Evolutionary conservation across 768 basidiomycete species (phyloP).

Genomic region (Mrakia blollopis): DNA sequence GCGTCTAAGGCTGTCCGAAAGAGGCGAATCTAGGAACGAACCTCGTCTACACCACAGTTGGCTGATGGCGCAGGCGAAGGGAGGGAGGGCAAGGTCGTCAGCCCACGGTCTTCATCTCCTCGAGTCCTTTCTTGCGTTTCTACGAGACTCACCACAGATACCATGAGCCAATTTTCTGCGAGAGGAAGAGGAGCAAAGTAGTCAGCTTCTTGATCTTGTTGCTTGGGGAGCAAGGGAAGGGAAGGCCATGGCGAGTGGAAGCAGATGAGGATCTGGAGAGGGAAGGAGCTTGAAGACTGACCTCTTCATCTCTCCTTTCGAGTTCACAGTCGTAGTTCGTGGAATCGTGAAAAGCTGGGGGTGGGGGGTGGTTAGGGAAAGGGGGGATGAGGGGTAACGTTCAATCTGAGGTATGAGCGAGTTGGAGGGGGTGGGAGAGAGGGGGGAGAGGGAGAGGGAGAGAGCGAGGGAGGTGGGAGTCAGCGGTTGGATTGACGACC

Average conservation of each 20-base stretch:
- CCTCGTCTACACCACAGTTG: constrained; percentile 32
- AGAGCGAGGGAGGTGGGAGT: not conserved
- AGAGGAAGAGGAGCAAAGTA: not conserved
- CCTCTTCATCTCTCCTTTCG: constrained; percentile 19
- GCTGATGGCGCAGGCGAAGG: constrained; percentile 9
- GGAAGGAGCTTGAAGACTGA: not conserved
- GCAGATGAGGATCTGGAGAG: not conserved
- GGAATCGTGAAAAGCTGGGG: constrained; percentile 9
- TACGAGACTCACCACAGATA: constrained; percentile 26
- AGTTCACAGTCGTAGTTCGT: constrained; percentile 4
- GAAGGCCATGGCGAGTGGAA: not conserved
- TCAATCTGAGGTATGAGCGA: not conserved
- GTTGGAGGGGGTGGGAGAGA: not conserved
- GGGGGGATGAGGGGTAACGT: not conserved
- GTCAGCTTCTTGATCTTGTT: not conserved
- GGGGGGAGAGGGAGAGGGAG: not conserved
- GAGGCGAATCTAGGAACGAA: not conserved
- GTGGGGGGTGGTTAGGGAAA: not conserved
- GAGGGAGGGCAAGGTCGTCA: not conserved
- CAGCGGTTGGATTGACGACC: not conserved
- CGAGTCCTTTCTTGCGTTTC: not conserved
- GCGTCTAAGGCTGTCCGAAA: too few species aligned
- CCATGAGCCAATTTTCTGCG: constrained; percentile 30
- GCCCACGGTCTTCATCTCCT: not conserved
- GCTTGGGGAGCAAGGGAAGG: not conserved